A percentile compares a stretch with the other conserved stretches of the same genome.
Evolutionary conservation across 2,329 filamentous ascomycete genomes (phyloP).

Genomic region (Epichloe bromicola): DNA sequence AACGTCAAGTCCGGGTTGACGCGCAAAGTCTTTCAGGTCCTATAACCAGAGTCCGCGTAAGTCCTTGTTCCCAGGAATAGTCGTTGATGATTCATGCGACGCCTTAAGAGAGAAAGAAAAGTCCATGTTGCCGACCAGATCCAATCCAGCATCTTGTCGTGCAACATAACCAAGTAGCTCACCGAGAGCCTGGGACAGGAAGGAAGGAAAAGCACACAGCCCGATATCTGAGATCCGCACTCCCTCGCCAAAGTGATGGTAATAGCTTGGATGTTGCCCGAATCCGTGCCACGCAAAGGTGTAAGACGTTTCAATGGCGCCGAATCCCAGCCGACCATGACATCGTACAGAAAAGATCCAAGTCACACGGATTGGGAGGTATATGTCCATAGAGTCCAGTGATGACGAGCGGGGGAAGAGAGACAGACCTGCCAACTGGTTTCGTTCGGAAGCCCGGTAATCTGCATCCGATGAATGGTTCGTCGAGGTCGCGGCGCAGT

Average conservation of each 20-base stretch:
- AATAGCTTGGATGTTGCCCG: slow-evolving; percentile 16
- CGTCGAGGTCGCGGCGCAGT: slow-evolving; percentile 67
- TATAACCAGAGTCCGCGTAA: slow-evolving; percentile 75
- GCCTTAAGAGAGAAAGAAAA: slow-evolving; percentile 13
- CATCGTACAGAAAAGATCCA: slow-evolving; percentile 17
- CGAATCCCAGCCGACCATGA: slow-evolving; percentile 8
- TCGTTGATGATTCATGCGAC: slow-evolving; percentile 5
- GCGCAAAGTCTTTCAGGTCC: slow-evolving; percentile 99
- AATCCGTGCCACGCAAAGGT: slow-evolving; percentile 7
- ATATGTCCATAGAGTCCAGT: slow-evolving; percentile 28
- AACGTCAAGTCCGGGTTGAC: slow-evolving; percentile 90
- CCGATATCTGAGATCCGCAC: neutral
- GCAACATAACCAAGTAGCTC: slow-evolving; percentile 1
- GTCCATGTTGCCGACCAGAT: slow-evolving; percentile 19
- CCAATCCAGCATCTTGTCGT: slow-evolving; percentile 19
- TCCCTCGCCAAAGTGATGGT: slow-evolving; percentile 1
- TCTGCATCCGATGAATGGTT: slow-evolving; percentile 93
- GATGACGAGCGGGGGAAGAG: slow-evolving; percentile 44
- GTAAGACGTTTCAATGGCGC: slow-evolving; percentile 7
- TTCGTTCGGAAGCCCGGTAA: slow-evolving; percentile 90
- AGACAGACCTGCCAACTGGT: slow-evolving; percentile 99
- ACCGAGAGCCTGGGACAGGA: slow-evolving; percentile 15
- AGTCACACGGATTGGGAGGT: slow-evolving; percentile 16
- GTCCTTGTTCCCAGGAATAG: slow-evolving; percentile 50
- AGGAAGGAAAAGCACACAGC: slow-evolving; percentile 8